Conservation (phyloP, 1,284 basidiomycete genomes). For the Xerocomus minutiporus region DNA sequence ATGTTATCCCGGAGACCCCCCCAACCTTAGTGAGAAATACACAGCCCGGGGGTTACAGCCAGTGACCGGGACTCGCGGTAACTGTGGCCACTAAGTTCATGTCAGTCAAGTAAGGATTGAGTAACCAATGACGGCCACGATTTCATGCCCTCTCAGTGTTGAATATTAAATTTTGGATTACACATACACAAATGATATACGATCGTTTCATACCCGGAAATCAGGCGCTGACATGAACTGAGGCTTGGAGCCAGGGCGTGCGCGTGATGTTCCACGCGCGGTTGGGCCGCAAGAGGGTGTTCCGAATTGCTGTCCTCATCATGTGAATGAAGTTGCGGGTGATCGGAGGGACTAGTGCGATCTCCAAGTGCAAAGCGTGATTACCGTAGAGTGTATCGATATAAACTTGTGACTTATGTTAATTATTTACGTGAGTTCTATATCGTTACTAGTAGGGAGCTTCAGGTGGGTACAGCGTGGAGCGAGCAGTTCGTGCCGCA, state of each 20-base stretch:
- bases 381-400: constrained; percentile 1
- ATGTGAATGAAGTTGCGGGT: neutral
- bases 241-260: neutral
- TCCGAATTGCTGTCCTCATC: constrained; percentile 4
- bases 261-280: constrained; percentile 3
- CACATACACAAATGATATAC: constrained; percentile 5
- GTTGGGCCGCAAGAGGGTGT: neutral
- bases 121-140: constrained; percentile 5
- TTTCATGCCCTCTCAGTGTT: constrained; percentile 12
- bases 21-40: constrained; percentile 10
- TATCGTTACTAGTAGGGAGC: neutral
- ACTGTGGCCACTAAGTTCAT: constrained; percentile 6
- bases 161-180: constrained; percentile 25
- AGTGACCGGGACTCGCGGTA: neutral
- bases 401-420: constrained; percentile 4
- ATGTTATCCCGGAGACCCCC: constrained; percentile 4
- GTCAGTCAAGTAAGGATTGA: constrained; percentile 14
- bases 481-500: constrained; percentile 19
- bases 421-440: constrained; percentile 17
- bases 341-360: constrained; percentile 15
- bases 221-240: constrained; percentile 10
- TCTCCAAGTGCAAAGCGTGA: constrained; percentile 3
- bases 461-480: neutral
- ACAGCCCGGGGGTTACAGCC: constrained; percentile 7
- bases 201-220: constrained; percentile 25